phyloP scores from a whole-genome alignment of 148 eudicot species.

The Rhododendron molle region DNA sequence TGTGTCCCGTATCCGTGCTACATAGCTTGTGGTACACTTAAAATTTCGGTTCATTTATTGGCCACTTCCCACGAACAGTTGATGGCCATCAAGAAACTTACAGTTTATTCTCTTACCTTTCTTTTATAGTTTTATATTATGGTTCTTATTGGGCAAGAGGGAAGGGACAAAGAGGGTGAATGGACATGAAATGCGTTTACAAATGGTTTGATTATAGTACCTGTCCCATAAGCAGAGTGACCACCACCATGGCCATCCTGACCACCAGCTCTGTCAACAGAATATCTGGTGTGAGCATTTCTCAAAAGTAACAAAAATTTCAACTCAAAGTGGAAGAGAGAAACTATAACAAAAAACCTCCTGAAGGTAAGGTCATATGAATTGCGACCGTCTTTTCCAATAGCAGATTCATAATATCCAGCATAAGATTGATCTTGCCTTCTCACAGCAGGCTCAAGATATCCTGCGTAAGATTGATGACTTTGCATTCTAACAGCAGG shows the following conservation, averaged over 20 bases:
- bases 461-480: slow-evolving; percentile 8
- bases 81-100: not conserved
- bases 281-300: not conserved
- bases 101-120: not conserved
- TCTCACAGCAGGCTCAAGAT: slow-evolving; percentile 9
- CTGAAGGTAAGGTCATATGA: slow-evolving; percentile 1
- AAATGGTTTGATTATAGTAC: not conserved
- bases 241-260: slow-evolving; percentile 9
- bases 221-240: slow-evolving; percentile 13
- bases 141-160: not conserved
- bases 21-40: not conserved
- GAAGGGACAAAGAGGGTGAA: not conserved
- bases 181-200: not conserved
- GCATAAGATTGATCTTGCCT: slow-evolving; percentile 6
- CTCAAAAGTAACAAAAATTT: not conserved
- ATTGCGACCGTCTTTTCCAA: slow-evolving; percentile 9
- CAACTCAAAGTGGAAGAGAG: not conserved
- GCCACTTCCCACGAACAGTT: not conserved
- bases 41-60: not conserved
- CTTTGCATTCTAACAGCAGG: slow-evolving; percentile 11
- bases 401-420: slow-evolving; percentile 14
- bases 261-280: slow-evolving; percentile 13
- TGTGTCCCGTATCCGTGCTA: no score
- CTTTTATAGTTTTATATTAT: not conserved
- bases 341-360: slow-evolving; percentile 10